Conservation (phyloP, 306 rosid genomes). For the Rosa chinensis region DNA sequence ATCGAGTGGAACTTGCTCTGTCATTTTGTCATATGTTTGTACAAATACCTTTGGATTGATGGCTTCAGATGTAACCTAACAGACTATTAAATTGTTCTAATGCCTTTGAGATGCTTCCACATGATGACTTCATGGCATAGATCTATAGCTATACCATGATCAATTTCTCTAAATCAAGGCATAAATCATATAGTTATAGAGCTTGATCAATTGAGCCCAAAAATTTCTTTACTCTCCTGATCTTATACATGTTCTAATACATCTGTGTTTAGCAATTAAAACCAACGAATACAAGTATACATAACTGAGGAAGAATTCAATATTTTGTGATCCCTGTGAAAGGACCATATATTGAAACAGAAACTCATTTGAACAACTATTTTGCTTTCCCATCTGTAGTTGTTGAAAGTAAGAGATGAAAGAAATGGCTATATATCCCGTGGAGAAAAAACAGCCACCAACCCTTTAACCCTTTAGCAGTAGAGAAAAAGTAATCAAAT, state of each 20-base stretch:
- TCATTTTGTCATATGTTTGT: neutral
- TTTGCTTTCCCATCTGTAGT: neutral
- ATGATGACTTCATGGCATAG: neutral
- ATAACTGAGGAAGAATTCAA: neutral
- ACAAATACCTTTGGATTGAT: neutral
- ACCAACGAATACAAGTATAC: neutral
- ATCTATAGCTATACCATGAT: neutral
- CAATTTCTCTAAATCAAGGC: neutral
- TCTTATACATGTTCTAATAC: no score
- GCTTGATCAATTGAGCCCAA: neutral
- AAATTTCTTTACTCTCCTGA: neutral
- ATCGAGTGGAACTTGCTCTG: neutral
- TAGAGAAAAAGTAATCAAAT: neutral
- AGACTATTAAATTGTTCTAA: neutral
- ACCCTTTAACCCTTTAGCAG: no score
- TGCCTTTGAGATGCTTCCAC: neutral
- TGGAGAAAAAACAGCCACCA: neutral
- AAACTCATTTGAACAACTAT: no score
- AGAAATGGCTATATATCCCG: no score
- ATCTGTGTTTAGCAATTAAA: neutral
- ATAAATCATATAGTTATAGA: no score
- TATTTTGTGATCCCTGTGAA: neutral
- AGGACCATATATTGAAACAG: neutral
- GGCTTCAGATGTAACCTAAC: constrained; percentile 1
- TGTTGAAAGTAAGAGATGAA: neutral